Base-by-base conservation (phyloP, 805 yeast genomes). In the Starmerella geochares region DNA sequence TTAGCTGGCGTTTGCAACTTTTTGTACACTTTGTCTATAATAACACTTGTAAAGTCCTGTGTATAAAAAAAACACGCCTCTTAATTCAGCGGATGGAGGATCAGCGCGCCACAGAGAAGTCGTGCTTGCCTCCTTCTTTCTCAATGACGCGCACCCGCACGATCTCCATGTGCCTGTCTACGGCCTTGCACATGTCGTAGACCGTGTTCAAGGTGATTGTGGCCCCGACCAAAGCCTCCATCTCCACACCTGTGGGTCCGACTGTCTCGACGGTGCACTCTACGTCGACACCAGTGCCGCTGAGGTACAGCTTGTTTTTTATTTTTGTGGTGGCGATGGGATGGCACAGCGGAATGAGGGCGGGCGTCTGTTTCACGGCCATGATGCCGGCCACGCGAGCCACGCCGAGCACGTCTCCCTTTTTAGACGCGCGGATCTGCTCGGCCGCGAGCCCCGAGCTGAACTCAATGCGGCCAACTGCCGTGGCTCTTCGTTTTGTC, bases 131-230 rank as follows among this genome's bases (percentile, higher is more conserved):
- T 7, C 79, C 79, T 2, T 49, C 44, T 55, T 76, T 76, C 17
- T 58, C 59, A 4, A 65, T 48, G 0, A 76, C 76, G 48, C 62
- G 58, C 13, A 73, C 63, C 17, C 63, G 64, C 0, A 56, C 54
- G 2, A 76, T 64, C 1, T 59, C 60, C 78, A 76, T 76, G 24
- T 58, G 57, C 56, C 71, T 67, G 57, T 76, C 80, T n/a, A 73
- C 76, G 1, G 79, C 77, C 56, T 76, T 76, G 57, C 79, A 75
- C 79, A 76, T 76, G 58, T 76, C 80, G 51, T 76, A 76, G n/a
- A 76, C 62, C 13, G 79, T 75, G 27, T 72, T 60, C 36, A 76
- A 58, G 0, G 74, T 65, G 9, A 70, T 64, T 19, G 67, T 66
- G 7, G 67, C 72, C 0, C 80, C 79, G 1, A 70, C 65, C 19